phyloP scores from a whole-genome alignment of 139 green algal species.

The Chlamydomonas eustigma region DNA sequence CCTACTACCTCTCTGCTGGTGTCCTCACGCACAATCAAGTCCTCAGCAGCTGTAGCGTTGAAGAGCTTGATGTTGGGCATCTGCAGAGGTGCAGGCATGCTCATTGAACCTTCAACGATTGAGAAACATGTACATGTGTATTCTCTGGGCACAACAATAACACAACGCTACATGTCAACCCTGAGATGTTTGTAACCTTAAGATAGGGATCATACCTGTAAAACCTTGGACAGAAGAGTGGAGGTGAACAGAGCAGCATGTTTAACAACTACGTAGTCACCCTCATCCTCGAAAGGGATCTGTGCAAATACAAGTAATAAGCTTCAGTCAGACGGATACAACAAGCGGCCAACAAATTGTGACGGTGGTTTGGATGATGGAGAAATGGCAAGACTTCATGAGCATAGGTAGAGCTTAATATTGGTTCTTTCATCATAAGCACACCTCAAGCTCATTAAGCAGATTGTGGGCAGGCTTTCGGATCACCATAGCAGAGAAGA shows the following conservation, averaged over 20 bases:
- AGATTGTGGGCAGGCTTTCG: slow-evolving; percentile 92
- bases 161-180: no score
- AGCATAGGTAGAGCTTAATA: no score
- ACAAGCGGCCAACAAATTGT: not conserved
- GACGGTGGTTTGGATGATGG: not conserved
- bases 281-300: slow-evolving; percentile 88
- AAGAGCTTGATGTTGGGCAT: slow-evolving; percentile 95
- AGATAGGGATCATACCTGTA: slow-evolving; percentile 59
- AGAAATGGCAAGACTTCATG: not conserved
- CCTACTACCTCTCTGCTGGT: slow-evolving; percentile 13
- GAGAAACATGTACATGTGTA: no score
- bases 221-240: slow-evolving; percentile 90
- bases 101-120: no score
- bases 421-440: no score
- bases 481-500: slow-evolving; percentile 92
- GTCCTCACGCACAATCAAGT: slow-evolving; percentile 64
- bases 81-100: not conserved
- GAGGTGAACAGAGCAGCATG: slow-evolving; percentile 94
- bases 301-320: no score
- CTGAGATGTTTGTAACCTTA: no score
- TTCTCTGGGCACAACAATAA: no score
- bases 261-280: slow-evolving; percentile 93
- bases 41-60: slow-evolving; percentile 87
- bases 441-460: slow-evolving; percentile 75
- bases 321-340: no score